A percentile compares a stretch with the other conserved stretches of the same genome.
phyloP scores from a whole-genome alignment of 352 stramenopile genomes.

The Phytophthora quininea region DNA sequence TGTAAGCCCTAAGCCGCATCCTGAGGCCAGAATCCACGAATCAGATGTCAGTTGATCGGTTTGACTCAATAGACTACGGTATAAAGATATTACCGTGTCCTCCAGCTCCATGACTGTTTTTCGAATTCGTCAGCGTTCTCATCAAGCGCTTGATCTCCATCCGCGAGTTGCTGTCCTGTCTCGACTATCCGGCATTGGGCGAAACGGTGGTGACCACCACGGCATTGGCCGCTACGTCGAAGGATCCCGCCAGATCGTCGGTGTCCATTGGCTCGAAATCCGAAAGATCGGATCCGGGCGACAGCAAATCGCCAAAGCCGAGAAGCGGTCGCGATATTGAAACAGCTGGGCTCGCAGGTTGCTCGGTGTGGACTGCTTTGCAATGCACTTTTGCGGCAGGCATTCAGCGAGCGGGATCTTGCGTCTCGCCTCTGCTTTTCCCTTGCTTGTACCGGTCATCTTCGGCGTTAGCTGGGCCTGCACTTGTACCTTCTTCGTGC shows the following conservation, averaged over 20 bases:
- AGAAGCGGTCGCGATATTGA: neutral
- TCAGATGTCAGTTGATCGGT: too few relatives aligned
- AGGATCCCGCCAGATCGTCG: too few relatives aligned
- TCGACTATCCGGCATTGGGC: too few relatives aligned
- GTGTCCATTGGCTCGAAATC: too few relatives aligned
- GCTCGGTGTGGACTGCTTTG: neutral
- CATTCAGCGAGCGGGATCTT: too few relatives aligned
- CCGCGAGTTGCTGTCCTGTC: neutral
- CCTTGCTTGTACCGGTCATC: neutral
- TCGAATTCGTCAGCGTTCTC: neutral
- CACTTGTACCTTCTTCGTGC: neutral
- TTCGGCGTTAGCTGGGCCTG: neutral
- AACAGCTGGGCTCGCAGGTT: neutral
- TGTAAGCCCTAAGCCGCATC: slow-evolving; percentile 15
- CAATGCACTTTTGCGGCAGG: neutral
- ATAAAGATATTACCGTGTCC: neutral
- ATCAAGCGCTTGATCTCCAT: neutral
- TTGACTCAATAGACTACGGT: neutral
- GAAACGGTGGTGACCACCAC: too few relatives aligned
- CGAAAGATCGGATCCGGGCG: too few relatives aligned
- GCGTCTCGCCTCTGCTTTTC: neutral
- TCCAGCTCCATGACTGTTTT: too few relatives aligned
- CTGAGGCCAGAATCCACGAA: slow-evolving; percentile 9
- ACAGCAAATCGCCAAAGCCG: too few relatives aligned
- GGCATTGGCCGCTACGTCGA: too few relatives aligned